These are phyloP conservation scores for Byssochlamys sp. DNA, from an alignment of 2,329 filamentous ascomycete genomes.

Conservation along the genomic window DNA sequence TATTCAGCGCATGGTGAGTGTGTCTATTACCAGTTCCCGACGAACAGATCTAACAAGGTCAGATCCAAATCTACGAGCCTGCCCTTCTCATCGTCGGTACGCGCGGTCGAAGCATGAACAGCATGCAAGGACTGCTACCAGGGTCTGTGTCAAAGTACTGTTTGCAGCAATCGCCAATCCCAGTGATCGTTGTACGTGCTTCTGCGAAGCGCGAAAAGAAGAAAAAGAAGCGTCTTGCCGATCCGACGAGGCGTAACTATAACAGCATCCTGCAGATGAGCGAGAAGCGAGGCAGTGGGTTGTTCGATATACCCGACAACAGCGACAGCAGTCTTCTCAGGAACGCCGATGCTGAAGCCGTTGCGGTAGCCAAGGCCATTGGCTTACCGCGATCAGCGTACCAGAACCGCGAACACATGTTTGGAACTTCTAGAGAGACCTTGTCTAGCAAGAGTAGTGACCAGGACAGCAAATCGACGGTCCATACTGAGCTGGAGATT, in stretches of 20 bases:
- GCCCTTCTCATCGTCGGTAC: constrained; percentile 87
- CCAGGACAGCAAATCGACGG: background rate
- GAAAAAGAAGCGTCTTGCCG: constrained; percentile 71
- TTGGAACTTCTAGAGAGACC: constrained; percentile 13
- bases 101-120: constrained; percentile 70
- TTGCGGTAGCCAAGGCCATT: constrained; percentile 42
- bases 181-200: constrained; percentile 83
- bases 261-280: constrained; percentile 64
- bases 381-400: constrained; percentile 26
- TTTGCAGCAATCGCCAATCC: constrained; percentile 82
- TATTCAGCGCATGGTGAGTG: constrained; percentile 73
- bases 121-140: constrained; percentile 74
- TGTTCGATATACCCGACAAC: constrained; percentile 43
- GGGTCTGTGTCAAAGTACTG: constrained; percentile 93
- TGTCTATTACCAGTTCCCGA: background rate
- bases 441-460: background rate
- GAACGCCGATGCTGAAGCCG: constrained; percentile 40
- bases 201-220: constrained; percentile 82
- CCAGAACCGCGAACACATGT: constrained; percentile 13
- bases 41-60: constrained; percentile 7
- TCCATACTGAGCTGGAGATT: constrained; percentile 2
- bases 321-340: constrained; percentile 36
- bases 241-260: constrained; percentile 67
- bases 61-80: constrained; percentile 88
- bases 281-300: constrained; percentile 40